Percentiles rank a stretch among this genome's conserved stretches.
Evolutionary conservation across 1,139 yeast species (phyloP).

Genomic region (Yamadazyma siamensis): DNA sequence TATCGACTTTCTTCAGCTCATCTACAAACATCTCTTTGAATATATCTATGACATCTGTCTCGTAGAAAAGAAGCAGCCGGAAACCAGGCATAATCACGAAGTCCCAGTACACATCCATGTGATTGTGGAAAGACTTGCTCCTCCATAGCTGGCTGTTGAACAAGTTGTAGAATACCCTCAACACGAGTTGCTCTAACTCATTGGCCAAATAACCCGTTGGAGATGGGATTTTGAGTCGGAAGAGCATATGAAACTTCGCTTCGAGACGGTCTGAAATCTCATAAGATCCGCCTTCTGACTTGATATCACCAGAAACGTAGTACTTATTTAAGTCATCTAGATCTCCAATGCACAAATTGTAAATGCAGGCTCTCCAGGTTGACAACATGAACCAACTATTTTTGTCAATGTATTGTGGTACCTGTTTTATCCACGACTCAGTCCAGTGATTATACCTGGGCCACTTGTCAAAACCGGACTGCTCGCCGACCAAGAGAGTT

Average conservation of each 20-base stretch:
- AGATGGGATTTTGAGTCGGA: no score
- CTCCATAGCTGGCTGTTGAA: background rate
- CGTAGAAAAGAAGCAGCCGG: background rate
- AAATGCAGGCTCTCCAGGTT: conserved; percentile 38
- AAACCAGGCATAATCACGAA: background rate
- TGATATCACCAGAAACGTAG: conserved; percentile 6
- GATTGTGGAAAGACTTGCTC: background rate
- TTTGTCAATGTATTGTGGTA: no score
- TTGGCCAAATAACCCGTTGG: no score
- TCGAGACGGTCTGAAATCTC: conserved; percentile 5
- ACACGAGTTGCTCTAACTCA: conserved; percentile 1
- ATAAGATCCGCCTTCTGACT: conserved; percentile 4
- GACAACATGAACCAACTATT: no score
- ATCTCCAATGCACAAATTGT: conserved; percentile 34
- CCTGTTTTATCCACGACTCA: conserved; percentile 29
- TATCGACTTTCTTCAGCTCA: background rate
- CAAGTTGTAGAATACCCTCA: conserved; percentile 1
- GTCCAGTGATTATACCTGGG: conserved; percentile 30
- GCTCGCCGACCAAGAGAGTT: conserved; percentile 28
- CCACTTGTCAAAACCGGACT: conserved; percentile 33
- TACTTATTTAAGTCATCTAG: conserved; percentile 16
- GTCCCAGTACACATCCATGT: background rate
- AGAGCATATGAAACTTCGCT: no score
- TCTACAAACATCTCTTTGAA: background rate
- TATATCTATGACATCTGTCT: background rate